Percentiles rank a stretch among this genome's conserved stretches.
Conservation (phyloP, 2,329 filamentous ascomycete species). For the Aphanoascus verrucosus region DNA sequence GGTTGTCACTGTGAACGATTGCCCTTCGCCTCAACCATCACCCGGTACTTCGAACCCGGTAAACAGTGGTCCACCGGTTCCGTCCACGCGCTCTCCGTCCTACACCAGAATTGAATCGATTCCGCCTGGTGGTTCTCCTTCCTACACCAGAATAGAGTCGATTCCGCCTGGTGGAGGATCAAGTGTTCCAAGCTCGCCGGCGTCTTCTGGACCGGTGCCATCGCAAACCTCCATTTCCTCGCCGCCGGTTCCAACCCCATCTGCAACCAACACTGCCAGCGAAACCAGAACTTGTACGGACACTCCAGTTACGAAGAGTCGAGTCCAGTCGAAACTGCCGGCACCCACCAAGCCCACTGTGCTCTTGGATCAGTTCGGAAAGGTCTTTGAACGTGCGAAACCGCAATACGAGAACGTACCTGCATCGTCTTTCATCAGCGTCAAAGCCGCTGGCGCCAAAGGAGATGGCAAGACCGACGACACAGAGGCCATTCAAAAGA, state of each 20-base stretch:
- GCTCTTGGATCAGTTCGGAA: conserved; percentile 55
- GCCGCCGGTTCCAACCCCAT: conserved; percentile 14
- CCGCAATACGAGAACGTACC: conserved; percentile 69
- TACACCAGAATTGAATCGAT: background rate
- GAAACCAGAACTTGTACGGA: conserved; percentile 16
- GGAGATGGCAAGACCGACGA: conserved; percentile 85
- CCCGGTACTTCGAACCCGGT: background rate
- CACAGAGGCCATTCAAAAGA: conserved; percentile 68
- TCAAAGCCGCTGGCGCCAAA: conserved; percentile 71
- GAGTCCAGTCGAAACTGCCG: conserved; percentile 50
- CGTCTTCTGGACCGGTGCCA: background rate
- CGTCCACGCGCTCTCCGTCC: conserved; percentile 5
- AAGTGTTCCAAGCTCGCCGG: conserved; percentile 12
- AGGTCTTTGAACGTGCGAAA: conserved; percentile 72
- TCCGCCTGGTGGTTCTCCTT: background rate
- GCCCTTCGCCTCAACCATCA: background rate
- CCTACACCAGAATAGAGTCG: background rate
- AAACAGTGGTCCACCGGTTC: background rate
- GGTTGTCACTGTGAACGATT: conserved; percentile 3
- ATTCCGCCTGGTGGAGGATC: background rate
- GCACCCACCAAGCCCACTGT: conserved; percentile 52
- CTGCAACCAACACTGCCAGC: conserved; percentile 8
- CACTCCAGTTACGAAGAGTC: conserved; percentile 28
- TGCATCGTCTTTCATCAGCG: conserved; percentile 64
- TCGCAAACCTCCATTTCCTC: conserved; percentile 8